Conservation (phyloP, 176 grass and related monocot genomes). For the Aechmea fasciata region DNA sequence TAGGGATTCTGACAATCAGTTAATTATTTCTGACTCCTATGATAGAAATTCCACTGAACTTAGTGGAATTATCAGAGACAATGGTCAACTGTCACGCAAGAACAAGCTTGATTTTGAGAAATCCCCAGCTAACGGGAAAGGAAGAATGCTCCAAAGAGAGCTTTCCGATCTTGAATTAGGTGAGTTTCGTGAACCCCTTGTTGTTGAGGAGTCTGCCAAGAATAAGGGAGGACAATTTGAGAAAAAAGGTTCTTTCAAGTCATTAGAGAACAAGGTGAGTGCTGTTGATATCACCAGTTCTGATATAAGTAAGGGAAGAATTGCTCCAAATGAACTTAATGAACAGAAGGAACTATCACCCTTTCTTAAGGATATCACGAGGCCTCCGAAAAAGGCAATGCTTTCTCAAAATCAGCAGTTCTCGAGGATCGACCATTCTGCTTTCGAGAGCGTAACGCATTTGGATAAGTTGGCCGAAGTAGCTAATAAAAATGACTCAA, state of each 20-base stretch:
- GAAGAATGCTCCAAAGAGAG: conserved; percentile 56
- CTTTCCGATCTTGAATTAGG: conserved; percentile 88
- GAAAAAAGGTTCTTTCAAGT: conserved; percentile 80
- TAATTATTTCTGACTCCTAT: conserved; percentile 30
- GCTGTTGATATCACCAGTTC: conserved; percentile 29
- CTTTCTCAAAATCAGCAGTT: conserved; percentile 39
- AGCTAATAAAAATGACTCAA: conserved; percentile 34
- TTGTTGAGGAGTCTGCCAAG: conserved; percentile 42
- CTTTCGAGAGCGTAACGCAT: conserved; percentile 33
- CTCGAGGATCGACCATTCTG: conserved; percentile 32
- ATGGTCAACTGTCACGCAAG: conserved; percentile 30
- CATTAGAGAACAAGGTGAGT: conserved; percentile 39
- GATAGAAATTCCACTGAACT: conserved; percentile 1
- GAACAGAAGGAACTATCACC: conserved; percentile 44
- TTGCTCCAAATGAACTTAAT: conserved; percentile 26
- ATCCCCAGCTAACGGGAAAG: conserved; percentile 33
- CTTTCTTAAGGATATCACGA: conserved; percentile 32
- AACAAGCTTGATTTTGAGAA: conserved; percentile 43
- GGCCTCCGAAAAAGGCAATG: conserved; percentile 38
- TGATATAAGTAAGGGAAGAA: conserved; percentile 39
- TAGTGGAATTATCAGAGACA: conserved; percentile 18
- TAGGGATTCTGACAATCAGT: conserved; percentile 26
- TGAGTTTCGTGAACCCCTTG: conserved; percentile 60
- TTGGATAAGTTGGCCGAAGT: conserved; percentile 31
- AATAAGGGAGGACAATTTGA: conserved; percentile 63